Conservation (phyloP, 495 filamentous ascomycete species). For the Lentithecium fluviatile region DNA sequence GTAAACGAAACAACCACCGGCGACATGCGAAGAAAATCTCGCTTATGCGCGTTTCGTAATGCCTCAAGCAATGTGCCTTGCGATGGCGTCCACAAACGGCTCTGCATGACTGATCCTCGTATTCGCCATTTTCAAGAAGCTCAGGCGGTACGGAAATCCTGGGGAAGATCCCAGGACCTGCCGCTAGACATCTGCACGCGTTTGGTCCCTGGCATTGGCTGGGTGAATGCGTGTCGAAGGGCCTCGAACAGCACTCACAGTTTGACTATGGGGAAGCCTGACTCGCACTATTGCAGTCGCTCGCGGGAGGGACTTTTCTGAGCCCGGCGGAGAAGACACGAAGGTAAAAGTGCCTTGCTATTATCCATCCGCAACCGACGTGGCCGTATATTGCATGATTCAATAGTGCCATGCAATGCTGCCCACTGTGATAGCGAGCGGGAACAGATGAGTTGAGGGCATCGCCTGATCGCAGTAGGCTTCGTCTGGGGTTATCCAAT, state of each 20-base stretch:
- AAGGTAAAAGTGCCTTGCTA: neutral
- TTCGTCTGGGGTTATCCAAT: too few relatives aligned
- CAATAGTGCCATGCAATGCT: constrained; percentile 24
- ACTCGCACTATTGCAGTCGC: too few relatives aligned
- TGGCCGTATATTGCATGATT: neutral
- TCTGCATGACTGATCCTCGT: constrained; percentile 24
- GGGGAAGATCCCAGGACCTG: constrained; percentile 17
- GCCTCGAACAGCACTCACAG: neutral
- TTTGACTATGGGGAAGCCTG: constrained; percentile 16
- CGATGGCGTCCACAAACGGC: neutral
- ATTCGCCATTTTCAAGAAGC: neutral
- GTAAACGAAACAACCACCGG: constrained; percentile 28
- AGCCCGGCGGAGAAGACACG: neutral
- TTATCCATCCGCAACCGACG: neutral
- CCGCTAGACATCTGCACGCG: neutral
- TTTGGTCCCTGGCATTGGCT: constrained; percentile 14
- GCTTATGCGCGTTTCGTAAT: neutral
- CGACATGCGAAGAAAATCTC: neutral
- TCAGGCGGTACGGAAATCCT: constrained; percentile 16
- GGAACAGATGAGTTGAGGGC: too few relatives aligned
- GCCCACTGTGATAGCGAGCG: constrained; percentile 22
- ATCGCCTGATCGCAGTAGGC: too few relatives aligned
- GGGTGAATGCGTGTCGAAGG: neutral
- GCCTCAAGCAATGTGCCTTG: constrained; percentile 3
- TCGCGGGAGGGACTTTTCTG: neutral